Evolutionary conservation across 225 moss, liverwort and hornwort genomes (phyloP), one percentile per base, ranked within the genome.

Genomic region (Anthoceros angustus): DNA sequence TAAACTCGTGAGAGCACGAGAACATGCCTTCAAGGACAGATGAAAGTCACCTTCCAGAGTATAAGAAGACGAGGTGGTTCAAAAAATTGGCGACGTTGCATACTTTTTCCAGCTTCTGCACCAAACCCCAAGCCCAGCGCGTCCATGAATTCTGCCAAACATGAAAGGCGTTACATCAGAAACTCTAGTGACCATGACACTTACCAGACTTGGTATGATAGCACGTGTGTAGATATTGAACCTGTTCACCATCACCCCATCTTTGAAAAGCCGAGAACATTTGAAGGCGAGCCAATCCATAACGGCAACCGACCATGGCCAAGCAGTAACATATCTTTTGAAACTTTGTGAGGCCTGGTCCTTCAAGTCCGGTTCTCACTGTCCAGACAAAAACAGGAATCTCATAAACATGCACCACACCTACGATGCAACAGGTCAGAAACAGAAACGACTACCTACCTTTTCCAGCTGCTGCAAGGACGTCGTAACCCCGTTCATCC

Each of bases 231-330:
- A 1, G 32, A 32, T 32, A 32, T 32, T 32, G 32, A 32, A 98
- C 98, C 79, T 79, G 84, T 77, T 86, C 86, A 41, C 77, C 84
- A 66, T 87, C 89, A 67, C 98, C 92, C 98, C 98, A 92, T 49
- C 89, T 92, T 69, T 92, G 98, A 71, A 98, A 92, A 65, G 87
- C 85, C 75, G 98, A 98, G n/a, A 92, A 74, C 65, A 84, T 84
- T 72, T 98, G 98, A 65, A 98, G 87, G 63, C 98, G 92, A 48
- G 82, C 86, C 92, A 92, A 92, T 7, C 84, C 84, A 71, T 98
- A 98, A 41, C 89, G 89, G 63, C 98, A 92, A 76, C 98, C 98
- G 69, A 92, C 86, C 71, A 89, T 77, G 43, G 87, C 75, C 62
- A 98, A 62, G 70, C 98, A 89, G 71, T 98, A 98, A 16, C 86